Evolutionary conservation across 345 rosid species (phyloP).

Genomic region (Zanthoxylum bungeanum): DNA sequence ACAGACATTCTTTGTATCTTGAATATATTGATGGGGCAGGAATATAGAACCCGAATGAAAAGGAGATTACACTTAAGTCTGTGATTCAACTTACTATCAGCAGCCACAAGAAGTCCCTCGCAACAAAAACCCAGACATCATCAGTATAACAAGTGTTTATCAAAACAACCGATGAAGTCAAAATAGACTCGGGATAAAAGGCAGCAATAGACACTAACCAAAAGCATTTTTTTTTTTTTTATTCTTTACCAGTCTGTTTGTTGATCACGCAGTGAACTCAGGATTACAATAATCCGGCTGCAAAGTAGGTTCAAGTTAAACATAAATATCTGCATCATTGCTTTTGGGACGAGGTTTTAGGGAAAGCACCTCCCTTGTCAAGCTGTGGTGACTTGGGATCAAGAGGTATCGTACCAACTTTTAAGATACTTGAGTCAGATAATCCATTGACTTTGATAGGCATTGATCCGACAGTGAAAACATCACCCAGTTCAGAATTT

Average conservation of each 20-base stretch:
- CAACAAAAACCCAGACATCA: not conserved
- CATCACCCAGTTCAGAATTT: constrained; percentile 20
- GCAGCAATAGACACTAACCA: not conserved
- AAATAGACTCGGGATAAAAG: not conserved
- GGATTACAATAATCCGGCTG: constrained; percentile 1
- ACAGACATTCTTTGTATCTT: not conserved
- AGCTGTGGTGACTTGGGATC: constrained; percentile 45
- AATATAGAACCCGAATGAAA: not conserved
- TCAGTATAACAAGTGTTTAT: not conserved
- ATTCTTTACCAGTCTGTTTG: not conserved
- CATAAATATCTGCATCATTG: constrained; percentile 12
- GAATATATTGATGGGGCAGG: not conserved
- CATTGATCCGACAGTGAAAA: constrained; percentile 65
- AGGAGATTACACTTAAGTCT: not conserved
- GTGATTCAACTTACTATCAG: not conserved
- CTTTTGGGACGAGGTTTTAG: constrained; percentile 16
- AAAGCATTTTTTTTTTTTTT: not conserved
- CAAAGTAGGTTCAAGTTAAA: not conserved
- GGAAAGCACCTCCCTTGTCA: constrained; percentile 23
- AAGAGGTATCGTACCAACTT: constrained; percentile 64
- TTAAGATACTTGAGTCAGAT: constrained; percentile 38
- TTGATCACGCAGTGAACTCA: not conserved
- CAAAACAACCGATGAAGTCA: not conserved
- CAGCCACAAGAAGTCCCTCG: not conserved
- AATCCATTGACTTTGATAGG: constrained; percentile 65